Percentiles rank a stretch among this genome's conserved stretches.
Evolutionary conservation across 2,329 filamentous ascomycete genomes (phyloP).

Genomic region (Colletotrichum incanum): DNA sequence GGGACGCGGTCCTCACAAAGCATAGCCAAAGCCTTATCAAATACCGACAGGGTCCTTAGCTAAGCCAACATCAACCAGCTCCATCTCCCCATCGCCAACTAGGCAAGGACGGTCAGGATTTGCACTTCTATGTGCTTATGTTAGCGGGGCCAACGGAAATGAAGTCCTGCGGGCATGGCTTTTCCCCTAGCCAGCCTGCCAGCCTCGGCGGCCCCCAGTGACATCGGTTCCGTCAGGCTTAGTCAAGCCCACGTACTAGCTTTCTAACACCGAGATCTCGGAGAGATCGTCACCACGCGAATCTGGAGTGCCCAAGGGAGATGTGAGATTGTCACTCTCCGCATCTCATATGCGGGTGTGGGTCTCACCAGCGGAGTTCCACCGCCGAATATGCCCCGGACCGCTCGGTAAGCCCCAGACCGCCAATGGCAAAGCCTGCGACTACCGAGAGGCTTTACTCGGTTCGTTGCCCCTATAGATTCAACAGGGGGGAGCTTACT

Average conservation of each 20-base stretch:
- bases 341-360: neutral
- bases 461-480: neutral
- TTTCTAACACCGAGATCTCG: neutral
- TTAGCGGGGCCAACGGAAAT: constrained; percentile 6
- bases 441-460: constrained; percentile 5
- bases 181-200: neutral
- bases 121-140: neutral
- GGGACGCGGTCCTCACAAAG: constrained; percentile 34
- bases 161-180: neutral
- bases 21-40: constrained; percentile 28
- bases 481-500: constrained; percentile 29
- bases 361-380: constrained; percentile 34
- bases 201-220: neutral
- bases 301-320: neutral
- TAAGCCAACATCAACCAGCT: constrained; percentile 23
- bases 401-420: constrained; percentile 9
- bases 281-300: neutral
- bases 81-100: neutral
- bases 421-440: constrained; percentile 15
- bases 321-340: constrained; percentile 15
- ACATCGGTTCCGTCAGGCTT: constrained; percentile 28
- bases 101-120: neutral
- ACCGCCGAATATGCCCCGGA: constrained; percentile 5
- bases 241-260: constrained; percentile 35
- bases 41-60: constrained; percentile 31